Conservation (phyloP, 306 rosid species). For the Citrullus mucosospermus region DNA sequence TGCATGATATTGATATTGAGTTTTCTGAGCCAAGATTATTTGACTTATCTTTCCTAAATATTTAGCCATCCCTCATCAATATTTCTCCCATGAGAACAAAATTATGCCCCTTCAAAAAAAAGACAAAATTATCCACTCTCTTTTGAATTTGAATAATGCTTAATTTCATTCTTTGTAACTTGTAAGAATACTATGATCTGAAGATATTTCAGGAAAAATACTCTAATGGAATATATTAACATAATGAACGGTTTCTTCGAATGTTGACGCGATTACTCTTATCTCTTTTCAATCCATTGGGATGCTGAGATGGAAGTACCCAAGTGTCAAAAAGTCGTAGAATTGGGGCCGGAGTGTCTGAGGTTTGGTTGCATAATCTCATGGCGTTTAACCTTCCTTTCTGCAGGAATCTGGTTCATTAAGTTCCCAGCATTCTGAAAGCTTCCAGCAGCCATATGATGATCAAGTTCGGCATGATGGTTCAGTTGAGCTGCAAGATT, state of each 20-base stretch:
- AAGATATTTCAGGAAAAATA: neutral
- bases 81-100: neutral
- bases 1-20: neutral
- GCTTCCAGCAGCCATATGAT: conserved; percentile 20
- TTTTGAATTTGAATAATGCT: neutral
- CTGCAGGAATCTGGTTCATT: conserved; percentile 35
- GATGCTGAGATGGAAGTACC: neutral
- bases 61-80: neutral
- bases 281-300: neutral
- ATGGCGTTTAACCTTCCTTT: neutral
- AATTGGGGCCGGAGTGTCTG: neutral
- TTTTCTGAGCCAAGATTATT: neutral
- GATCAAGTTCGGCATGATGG: conserved; percentile 28
- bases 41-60: neutral
- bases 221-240: neutral
- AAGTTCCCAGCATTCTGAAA: conserved; percentile 24
- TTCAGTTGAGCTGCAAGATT: conserved; percentile 33
- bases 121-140: neutral
- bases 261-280: neutral
- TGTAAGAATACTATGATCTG: neutral
- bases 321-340: neutral
- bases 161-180: neutral
- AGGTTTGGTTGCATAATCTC: neutral
- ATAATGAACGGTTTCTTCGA: neutral
- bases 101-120: neutral